Evolutionary conservation across 2,329 filamentous ascomycete species (phyloP), one percentile per base, ranked within the genome.

Genomic region (Monilinia fructigena): DNA sequence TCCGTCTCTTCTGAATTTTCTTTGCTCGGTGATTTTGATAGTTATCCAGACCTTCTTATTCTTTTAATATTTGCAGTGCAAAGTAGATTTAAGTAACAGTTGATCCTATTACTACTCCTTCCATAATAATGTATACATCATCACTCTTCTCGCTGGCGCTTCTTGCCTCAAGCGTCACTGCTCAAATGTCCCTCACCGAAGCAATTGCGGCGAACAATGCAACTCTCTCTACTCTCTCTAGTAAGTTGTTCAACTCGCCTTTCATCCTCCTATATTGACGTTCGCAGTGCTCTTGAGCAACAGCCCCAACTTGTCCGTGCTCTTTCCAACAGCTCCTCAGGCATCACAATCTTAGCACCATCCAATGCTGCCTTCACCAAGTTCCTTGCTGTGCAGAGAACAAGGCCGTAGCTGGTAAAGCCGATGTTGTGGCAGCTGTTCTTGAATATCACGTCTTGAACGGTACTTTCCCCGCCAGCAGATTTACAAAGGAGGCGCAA

Each of bases 341-440:
- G 47, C 6, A 65, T 65, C 7, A 65, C 63, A 52, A 79, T 79
- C 47, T 72, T 79, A 14, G 77, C 76, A 18, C 77, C 77, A 18
- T 76, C 70, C 52, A 75, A 78, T 53, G 73, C 75, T 50, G 77
- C 77, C 11, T 78, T 79, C 67, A 69, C 71, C 42, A 75, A 76
- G 68, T 74, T 78, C 38, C 80, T 80, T 12, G 74, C 75, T 40
- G 71, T 72, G 0, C 70, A 52, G 70, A 76, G 7, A 75, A 74
- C 28, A 65, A 68, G 12, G 73, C 74, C 5, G 73, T 75, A 42
- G 61, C 68, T 53, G 72, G 71, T 31, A 74, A 76, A 31, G 76
- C 83, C 71, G 76, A 78, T 50, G 69, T 72, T 40, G 75, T 78
- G 31, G 75, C 80, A n/a, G 75, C 74, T 47, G 68, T 78, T 18